phyloP scores from a whole-genome alignment of 495 filamentous ascomycete genomes.

The Aspergillus steynii region DNA sequence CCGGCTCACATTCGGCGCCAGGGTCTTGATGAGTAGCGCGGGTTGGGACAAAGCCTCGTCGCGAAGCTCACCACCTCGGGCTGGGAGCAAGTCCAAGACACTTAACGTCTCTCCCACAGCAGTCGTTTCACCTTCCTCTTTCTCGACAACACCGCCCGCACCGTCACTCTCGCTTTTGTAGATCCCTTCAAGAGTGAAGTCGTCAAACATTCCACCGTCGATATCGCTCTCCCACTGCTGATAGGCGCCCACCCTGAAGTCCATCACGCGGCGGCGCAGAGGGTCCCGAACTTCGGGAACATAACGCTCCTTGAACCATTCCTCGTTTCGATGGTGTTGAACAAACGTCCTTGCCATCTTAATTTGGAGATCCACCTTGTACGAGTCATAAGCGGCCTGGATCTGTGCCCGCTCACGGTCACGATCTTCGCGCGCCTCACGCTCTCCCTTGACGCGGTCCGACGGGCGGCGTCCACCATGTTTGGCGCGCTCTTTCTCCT shows the following conservation, averaged over 20 bases:
- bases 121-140: constrained; percentile 90
- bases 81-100: constrained; percentile 83
- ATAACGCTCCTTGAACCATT: constrained; percentile 98
- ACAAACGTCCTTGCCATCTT: constrained; percentile 91
- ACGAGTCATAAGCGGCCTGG: constrained; percentile 86
- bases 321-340: constrained; percentile 83
- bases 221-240: constrained; percentile 84
- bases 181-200: constrained; percentile 92
- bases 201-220: constrained; percentile 80
- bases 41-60: constrained; percentile 84
- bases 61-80: constrained; percentile 73
- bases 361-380: constrained; percentile 90
- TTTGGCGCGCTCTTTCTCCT: constrained; percentile 77
- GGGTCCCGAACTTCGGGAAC: constrained; percentile 73
- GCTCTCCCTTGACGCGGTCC: constrained; percentile 69
- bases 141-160: constrained; percentile 81
- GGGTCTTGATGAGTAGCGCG: constrained; percentile 94
- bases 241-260: constrained; percentile 72
- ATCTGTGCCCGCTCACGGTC: constrained; percentile 88
- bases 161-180: constrained; percentile 93
- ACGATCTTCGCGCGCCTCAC: constrained; percentile 79
- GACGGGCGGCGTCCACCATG: constrained; percentile 72
- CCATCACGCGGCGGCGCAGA: constrained; percentile 67
- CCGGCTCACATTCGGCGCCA: constrained; percentile 95
- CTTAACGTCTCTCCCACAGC: constrained; percentile 89